Conservation (phyloP, 768 basidiomycete genomes). For the Boletus eberwhitei region DNA sequence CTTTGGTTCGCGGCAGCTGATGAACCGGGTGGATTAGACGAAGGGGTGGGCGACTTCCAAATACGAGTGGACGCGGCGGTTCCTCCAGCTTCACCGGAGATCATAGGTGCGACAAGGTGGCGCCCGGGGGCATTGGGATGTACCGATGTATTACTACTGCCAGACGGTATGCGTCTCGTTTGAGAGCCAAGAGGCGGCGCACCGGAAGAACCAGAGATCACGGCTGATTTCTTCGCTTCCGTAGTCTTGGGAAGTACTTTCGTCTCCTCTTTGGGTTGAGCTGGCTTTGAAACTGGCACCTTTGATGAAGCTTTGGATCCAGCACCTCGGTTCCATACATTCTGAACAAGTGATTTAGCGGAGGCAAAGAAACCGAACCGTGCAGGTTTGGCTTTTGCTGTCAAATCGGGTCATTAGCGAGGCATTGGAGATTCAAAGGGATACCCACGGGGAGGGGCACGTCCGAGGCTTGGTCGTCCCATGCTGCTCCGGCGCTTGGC, state of each 20-base stretch:
- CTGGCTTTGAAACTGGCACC: conserved; percentile 29
- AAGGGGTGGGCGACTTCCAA: conserved; percentile 21
- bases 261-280: conserved; percentile 9
- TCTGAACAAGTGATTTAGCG: conserved; percentile 68
- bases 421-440: neutral
- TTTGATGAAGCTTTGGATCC: conserved; percentile 27
- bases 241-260: conserved; percentile 11
- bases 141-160: conserved; percentile 6
- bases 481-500: conserved; percentile 70
- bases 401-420: conserved; percentile 21
- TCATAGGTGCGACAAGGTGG: conserved; percentile 8
- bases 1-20: conserved; percentile 12
- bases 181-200: conserved; percentile 18
- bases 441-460: conserved; percentile 41
- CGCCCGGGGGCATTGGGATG: conserved; percentile 4
- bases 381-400: conserved; percentile 40
- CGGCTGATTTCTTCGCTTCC: conserved; percentile 20
- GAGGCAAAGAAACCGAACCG: conserved; percentile 68
- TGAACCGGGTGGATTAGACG: conserved; percentile 10
- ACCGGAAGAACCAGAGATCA: conserved; percentile 22
- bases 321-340: conserved; percentile 65
- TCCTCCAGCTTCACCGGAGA: conserved; percentile 5
- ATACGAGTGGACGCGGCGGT: conserved; percentile 13
- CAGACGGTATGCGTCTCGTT: conserved; percentile 17
- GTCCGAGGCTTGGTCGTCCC: conserved; percentile 42